Conservation (phyloP, 2,329 filamentous ascomycete species). For the Cercospora sojina region DNA sequence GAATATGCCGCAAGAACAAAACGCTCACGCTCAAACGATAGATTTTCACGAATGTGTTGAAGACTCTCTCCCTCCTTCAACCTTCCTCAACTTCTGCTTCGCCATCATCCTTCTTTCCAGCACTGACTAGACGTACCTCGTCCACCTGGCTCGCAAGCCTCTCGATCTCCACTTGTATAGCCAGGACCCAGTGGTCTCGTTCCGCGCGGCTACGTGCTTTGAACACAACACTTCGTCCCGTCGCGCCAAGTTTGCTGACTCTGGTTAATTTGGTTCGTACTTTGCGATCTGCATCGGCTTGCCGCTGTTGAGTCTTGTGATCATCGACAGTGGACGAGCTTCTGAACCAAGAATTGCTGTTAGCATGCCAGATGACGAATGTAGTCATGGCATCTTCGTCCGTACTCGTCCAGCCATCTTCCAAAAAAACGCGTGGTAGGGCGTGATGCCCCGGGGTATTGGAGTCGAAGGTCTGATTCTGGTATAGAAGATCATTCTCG, state of each 20-base stretch:
- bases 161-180: constrained; percentile 66
- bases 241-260: constrained; percentile 60
- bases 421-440: constrained; percentile 59
- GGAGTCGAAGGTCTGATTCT: constrained; percentile 63
- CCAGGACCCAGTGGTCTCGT: constrained; percentile 67
- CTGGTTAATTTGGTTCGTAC: constrained; percentile 51
- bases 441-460: constrained; percentile 61
- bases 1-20: not conserved
- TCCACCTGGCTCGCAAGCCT: constrained; percentile 52
- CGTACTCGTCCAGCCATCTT: constrained; percentile 60
- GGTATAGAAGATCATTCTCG: constrained; percentile 61
- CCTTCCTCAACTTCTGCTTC: not conserved
- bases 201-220: constrained; percentile 64
- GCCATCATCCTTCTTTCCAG: not conserved
- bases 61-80: not conserved
- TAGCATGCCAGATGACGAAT: constrained; percentile 66
- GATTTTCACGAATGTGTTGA: not conserved
- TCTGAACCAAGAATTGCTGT: constrained; percentile 57
- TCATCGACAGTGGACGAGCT: constrained; percentile 37
- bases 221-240: constrained; percentile 64
- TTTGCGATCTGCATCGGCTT: constrained; percentile 11
- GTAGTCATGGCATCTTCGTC: constrained; percentile 67
- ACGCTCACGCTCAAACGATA: not conserved
- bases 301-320: constrained; percentile 24
- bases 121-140: constrained; percentile 49